Base-by-base conservation (phyloP, 169 alveolate genomes). In the Blepharisma undulans region DNA sequence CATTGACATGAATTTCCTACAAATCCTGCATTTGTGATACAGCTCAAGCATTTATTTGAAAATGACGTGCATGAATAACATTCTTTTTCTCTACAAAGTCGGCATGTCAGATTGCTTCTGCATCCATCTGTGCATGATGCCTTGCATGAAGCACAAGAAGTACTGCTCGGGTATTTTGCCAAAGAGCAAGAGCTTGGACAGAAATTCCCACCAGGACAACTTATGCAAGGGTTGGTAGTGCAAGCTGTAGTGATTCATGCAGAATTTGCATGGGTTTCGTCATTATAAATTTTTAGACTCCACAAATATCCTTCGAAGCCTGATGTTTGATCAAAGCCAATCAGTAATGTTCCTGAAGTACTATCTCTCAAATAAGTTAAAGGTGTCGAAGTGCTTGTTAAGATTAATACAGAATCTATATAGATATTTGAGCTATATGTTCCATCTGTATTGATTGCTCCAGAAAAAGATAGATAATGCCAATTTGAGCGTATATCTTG, bases 11-110 rank as follows among this genome's bases (percentile, higher is more conserved):
- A 27, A 6, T 74, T 74, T 74, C 80, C 36, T 33, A 25, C 80
- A 22, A 25, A 29, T 74, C 80, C 33, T 3, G 86, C 86, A 78
- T 78, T 78, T 78, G 86, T 32, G 29, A 78, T 78, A 21, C 86
- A 78, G 34, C 66, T 2, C 8, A 21, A 21, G 60, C 86, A 78
- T 12, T 27, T 29, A 30, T 22, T 32, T 29, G 86, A 29, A 36
- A 82, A 82, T n/a, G 33, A 72, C 16, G 10, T 19, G 18, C 89
- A 82, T 16, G 74, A n/a, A 19, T 32, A 60, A 30, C 89, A 82
- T 12, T 82, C 27, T 59, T 82, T 22, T 21, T 82, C 76, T 22
- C 27, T 19, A 59, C 89, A 82, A 82, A 82, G 86, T 27, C 34
- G 29, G 29, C 86, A 78, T 78, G 29, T 78, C 60, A 82, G 33